Evolutionary conservation across 129 eudicot species (phyloP).

Genomic region (Solidago caesia): DNA sequence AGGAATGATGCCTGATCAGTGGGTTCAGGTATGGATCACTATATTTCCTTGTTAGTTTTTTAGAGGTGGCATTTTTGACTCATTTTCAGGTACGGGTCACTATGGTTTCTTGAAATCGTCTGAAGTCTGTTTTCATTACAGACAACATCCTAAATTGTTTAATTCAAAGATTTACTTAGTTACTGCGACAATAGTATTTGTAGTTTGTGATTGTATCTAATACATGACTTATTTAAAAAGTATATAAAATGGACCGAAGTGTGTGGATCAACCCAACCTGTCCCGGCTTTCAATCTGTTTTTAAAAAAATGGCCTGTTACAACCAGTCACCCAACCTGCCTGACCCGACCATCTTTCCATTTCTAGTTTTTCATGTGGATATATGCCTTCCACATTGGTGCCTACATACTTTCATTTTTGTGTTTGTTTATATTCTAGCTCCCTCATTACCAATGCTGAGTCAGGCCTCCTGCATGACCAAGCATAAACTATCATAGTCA

Average conservation of each 20-base stretch:
- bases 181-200: background rate
- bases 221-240: background rate
- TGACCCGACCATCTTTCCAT: no score
- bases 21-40: slow-evolving; percentile 55
- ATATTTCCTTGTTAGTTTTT: slow-evolving; percentile 3
- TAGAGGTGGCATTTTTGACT: background rate
- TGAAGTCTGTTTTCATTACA: background rate
- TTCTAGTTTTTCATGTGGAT: no score
- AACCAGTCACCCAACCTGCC: no score
- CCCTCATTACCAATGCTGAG: background rate
- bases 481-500: background rate
- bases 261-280: no score
- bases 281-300: no score
- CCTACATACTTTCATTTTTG: no score
- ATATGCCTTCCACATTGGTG: no score
- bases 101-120: background rate
- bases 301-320: no score
- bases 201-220: background rate
- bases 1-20: slow-evolving; percentile 61
- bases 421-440: no score
- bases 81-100: background rate
- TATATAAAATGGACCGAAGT: no score
- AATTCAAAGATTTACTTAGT: background rate
- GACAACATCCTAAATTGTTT: background rate
- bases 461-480: background rate